These are phyloP conservation scores for Chlamydomonas urium DNA, from an alignment of 139 green algal genomes.

Conservation along the genomic window DNA sequence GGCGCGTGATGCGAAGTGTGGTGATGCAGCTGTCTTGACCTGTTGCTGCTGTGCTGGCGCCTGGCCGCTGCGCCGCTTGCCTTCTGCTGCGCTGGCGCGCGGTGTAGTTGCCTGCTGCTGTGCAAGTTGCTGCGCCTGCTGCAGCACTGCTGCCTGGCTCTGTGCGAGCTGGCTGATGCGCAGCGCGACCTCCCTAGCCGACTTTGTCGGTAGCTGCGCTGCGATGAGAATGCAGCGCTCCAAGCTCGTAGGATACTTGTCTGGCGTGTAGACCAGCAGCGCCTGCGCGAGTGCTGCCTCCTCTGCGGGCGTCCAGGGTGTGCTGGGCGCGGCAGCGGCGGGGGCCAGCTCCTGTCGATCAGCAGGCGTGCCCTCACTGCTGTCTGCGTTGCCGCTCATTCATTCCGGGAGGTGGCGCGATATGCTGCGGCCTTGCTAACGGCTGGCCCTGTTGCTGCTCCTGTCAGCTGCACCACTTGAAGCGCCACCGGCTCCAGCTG, in stretches of 20 bases:
- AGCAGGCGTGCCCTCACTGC: no score
- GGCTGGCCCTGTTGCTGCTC: no score
- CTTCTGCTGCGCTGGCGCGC: neutral
- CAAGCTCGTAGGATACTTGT: slow-evolving; percentile 16
- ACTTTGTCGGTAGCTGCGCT: slow-evolving; percentile 25
- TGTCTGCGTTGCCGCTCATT: no score
- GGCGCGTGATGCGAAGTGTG: neutral
- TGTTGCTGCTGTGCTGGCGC: neutral
- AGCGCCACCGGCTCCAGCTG: no score
- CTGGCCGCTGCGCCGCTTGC: neutral
- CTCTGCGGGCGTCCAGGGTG: slow-evolving; percentile 25
- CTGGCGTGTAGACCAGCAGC: slow-evolving; percentile 15
- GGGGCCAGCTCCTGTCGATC: no score
- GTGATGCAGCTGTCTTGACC: neutral
- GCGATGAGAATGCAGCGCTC: slow-evolving; percentile 34
- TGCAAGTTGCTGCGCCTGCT: neutral
- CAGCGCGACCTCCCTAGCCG: slow-evolving; percentile 35
- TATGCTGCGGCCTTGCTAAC: no score
- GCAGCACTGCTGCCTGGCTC: no score
- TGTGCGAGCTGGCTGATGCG: slow-evolving; percentile 17
- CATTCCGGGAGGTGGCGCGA: no score
- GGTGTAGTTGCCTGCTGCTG: neutral
- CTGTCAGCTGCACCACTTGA: no score
- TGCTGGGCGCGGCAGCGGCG: no score
- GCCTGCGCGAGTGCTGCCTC: slow-evolving; percentile 12